phyloP scores from a whole-genome alignment of 768 basidiomycete genomes.

The Mycena amicta region DNA sequence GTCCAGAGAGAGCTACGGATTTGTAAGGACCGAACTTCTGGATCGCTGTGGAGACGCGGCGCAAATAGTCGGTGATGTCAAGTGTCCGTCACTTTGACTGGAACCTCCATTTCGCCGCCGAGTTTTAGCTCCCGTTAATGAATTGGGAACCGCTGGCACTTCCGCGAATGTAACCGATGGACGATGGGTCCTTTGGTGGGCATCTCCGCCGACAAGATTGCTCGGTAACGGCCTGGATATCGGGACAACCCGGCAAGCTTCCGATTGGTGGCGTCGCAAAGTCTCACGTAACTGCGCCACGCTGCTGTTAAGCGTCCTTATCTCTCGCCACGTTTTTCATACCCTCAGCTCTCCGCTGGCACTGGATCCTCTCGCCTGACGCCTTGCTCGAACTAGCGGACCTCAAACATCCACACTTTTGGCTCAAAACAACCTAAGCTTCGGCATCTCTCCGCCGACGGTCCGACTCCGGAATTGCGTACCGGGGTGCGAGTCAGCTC shows the following conservation, averaged over 20 bases:
- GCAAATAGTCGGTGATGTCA: no score
- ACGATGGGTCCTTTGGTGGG: no score
- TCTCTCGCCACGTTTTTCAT: neutral
- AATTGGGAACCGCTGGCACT: no score
- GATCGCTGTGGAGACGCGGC: no score
- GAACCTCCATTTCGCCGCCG: no score
- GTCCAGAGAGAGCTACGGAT: no score
- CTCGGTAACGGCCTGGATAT: no score
- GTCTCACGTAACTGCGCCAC: neutral
- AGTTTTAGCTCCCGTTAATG: no score
- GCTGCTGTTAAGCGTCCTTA: neutral
- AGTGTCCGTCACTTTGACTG: no score
- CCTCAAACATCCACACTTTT: neutral
- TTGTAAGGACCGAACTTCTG: no score
- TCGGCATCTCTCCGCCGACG: neutral
- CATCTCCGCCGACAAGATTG: no score
- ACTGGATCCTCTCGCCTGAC: neutral
- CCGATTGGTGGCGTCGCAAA: neutral
- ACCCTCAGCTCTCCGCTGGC: neutral
- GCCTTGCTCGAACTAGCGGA: neutral
- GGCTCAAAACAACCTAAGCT: neutral
- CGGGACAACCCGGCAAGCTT: neutral
- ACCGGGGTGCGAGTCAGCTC: neutral
- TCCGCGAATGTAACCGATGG: no score
- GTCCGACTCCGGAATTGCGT: neutral